phyloP scores from a whole-genome alignment of 2,329 filamentous ascomycete genomes.

The Hymenoscyphus linearis region DNA sequence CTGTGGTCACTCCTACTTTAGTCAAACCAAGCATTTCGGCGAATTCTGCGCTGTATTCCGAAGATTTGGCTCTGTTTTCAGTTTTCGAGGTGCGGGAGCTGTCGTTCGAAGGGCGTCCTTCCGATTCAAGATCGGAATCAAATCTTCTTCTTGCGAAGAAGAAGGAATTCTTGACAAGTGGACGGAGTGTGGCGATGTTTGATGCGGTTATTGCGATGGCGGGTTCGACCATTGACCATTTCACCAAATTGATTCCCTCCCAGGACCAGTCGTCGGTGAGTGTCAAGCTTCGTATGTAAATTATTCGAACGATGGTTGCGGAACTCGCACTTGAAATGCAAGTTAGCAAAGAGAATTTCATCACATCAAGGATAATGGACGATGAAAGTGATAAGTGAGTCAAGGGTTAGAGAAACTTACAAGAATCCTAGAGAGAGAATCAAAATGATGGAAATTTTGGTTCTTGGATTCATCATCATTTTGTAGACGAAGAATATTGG shows the following conservation, averaged over 20 bases:
- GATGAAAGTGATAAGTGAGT: not conserved
- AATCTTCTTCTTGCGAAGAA: slow-evolving; percentile 17
- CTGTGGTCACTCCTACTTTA: slow-evolving; percentile 21
- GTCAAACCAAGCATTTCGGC: slow-evolving; percentile 24
- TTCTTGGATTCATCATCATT: slow-evolving; percentile 28
- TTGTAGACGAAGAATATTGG: slow-evolving; percentile 29
- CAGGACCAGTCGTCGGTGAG: slow-evolving; percentile 36
- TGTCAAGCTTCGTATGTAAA: slow-evolving; percentile 37
- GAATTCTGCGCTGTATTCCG: slow-evolving; percentile 24
- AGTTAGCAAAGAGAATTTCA: not conserved
- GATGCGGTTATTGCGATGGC: slow-evolving; percentile 38
- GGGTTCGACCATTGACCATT: slow-evolving; percentile 41
- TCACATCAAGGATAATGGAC: not conserved
- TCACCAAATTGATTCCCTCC: slow-evolving; percentile 38
- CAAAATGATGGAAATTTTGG: slow-evolving; percentile 32
- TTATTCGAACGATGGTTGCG: slow-evolving; percentile 40
- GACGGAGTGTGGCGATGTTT: slow-evolving; percentile 36
- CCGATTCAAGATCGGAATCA: slow-evolving; percentile 13
- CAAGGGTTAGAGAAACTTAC: slow-evolving; percentile 29
- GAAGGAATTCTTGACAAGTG: slow-evolving; percentile 31
- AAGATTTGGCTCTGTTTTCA: slow-evolving; percentile 8
- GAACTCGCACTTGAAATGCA: slow-evolving; percentile 33
- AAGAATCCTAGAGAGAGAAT: slow-evolving; percentile 35
- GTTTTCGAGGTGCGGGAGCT: not conserved
- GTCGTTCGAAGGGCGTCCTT: slow-evolving; percentile 11